phyloP scores from a whole-genome alignment of 2,329 filamentous ascomycete species.

The Rugonectria rugulosa region DNA sequence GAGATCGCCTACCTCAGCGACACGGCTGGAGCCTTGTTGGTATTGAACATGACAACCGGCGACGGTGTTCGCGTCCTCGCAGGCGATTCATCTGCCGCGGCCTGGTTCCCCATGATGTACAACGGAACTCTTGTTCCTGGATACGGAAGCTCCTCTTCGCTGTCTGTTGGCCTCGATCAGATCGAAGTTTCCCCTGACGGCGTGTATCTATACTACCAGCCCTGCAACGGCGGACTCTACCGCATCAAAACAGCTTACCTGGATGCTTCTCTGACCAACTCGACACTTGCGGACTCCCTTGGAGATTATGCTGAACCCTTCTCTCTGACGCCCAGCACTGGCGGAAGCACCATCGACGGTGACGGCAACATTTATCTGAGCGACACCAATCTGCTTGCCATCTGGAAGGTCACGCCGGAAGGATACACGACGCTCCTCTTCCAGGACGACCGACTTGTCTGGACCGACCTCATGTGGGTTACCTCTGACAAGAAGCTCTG shows the following conservation, averaged over 20 bases:
- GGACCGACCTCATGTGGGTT: slow-evolving; percentile 11
- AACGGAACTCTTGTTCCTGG: slow-evolving; percentile 2
- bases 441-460: slow-evolving; percentile 3
- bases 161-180: slow-evolving; percentile 5
- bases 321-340: slow-evolving; percentile 1
- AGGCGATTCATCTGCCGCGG: background rate
- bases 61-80: slow-evolving; percentile 3
- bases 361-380: slow-evolving; percentile 6
- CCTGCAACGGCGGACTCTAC: slow-evolving; percentile 1
- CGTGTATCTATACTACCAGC: slow-evolving; percentile 8
- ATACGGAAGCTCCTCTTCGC: background rate
- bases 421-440: background rate
- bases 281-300: background rate
- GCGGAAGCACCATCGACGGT: slow-evolving; percentile 2
- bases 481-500: slow-evolving; percentile 1
- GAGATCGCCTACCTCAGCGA: slow-evolving; percentile 13
- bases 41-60: background rate
- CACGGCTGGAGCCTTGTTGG: slow-evolving; percentile 5
- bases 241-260: slow-evolving; percentile 9
- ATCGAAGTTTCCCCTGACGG: slow-evolving; percentile 6
- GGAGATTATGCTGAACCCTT: slow-evolving; percentile 5
- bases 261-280: background rate
- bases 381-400: slow-evolving; percentile 4
- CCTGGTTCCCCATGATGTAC: slow-evolving; percentile 8
- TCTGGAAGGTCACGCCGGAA: slow-evolving; percentile 5